Evolutionary conservation across 371 early-diverging fungal genomes (phyloP), one percentile per base, ranked within the genome.

Genomic region (Mucor lusitanicus): DNA sequence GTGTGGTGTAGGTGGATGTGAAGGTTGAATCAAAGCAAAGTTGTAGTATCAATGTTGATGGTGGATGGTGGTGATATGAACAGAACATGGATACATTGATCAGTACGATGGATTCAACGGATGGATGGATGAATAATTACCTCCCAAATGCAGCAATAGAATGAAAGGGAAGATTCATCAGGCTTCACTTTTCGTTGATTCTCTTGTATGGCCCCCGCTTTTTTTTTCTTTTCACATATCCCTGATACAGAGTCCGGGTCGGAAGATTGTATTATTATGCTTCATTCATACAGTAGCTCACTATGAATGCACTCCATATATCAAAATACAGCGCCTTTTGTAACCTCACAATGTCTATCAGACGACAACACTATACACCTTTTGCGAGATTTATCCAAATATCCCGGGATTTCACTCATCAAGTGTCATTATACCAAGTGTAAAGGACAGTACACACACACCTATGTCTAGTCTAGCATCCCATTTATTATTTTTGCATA

Each of bases 111-210:
- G 11, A 28, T 30, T 67, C 19, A n/a, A 64, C 25, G n/a, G 32
- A 42, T 40, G 39, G 53, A 69, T 46, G 59, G 59, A 57, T 55
- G 46, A 27, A 44, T 60, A n/a, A 48, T 63, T 70, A 65, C 68
- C 67, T 64, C 70, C 68, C 63, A 68, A 68, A 68, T 44, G 63
- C 63, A 68, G 68, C 68, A 58, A 58, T 68, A 62, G 63, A 63
- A 68, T 68, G 68, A 68, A 68, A 68, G 62, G 68, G 63, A 67
- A 57, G 58, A 48, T 63, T 68, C 62, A 62, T 58, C 57, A 9
- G 19, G 19, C n/a, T 46, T 21, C 63, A 25, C 23, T 6, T 11
- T 37, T 23, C 15, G 15, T 46, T 48, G 23, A 23, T 11, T 62
- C 53, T 55, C 55, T 30, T 30, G 55, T 27, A 30, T 30, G 15